Evolutionary conservation across 2,329 filamentous ascomycete species (phyloP).

Genomic region (Aphanocladium album): DNA sequence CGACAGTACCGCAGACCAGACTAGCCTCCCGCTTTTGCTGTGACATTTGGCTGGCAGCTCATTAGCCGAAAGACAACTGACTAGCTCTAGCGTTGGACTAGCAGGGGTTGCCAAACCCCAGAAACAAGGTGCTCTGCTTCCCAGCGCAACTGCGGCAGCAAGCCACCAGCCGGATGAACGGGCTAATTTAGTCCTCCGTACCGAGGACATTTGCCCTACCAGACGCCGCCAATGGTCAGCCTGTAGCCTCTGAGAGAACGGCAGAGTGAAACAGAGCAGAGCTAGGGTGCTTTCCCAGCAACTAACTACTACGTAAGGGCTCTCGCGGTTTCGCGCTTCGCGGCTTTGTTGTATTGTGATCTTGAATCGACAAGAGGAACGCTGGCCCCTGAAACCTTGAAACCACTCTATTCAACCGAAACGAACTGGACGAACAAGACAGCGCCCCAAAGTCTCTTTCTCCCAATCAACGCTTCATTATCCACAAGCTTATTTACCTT

Average conservation of each 20-base stretch:
- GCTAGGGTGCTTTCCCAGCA: neutral
- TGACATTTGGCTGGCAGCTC: neutral
- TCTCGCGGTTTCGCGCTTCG: neutral
- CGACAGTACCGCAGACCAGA: neutral
- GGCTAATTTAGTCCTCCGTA: conserved; percentile 11
- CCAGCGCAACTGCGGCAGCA: neutral
- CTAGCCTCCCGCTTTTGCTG: neutral
- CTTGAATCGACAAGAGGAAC: neutral
- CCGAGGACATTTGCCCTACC: neutral
- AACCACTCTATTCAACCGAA: neutral
- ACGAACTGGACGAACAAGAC: neutral
- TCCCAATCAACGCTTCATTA: neutral
- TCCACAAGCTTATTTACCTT: too few species aligned
- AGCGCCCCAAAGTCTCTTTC: neutral
- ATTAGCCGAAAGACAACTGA: conserved; percentile 1
- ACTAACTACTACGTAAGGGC: too few species aligned
- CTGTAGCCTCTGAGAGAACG: neutral
- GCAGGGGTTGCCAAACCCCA: neutral
- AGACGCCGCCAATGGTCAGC: neutral
- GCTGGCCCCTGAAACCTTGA: too few species aligned
- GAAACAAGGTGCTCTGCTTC: neutral
- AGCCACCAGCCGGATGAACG: neutral
- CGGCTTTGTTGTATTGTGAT: neutral
- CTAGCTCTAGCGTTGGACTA: neutral
- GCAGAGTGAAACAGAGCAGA: neutral